Percentiles rank a stretch among this genome's conserved stretches.
Conservation (phyloP, 257 asterid genomes). For the Solanum virginianum region DNA sequence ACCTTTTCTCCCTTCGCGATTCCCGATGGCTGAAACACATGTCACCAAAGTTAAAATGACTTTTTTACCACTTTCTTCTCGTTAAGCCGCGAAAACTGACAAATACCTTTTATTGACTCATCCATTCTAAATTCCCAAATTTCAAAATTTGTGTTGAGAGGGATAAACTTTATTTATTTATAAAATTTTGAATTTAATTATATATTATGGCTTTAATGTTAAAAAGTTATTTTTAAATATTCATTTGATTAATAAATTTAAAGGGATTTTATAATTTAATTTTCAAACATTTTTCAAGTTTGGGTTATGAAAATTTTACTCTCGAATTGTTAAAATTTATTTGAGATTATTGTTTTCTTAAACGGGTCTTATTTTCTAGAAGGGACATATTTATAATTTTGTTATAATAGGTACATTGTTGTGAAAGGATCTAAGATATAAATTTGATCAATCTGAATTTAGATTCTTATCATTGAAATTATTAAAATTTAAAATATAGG, state of each 20-base stretch:
- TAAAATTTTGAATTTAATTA: neutral
- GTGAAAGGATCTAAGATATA: no score
- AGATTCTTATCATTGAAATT: no score
- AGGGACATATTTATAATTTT: no score
- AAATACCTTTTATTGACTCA: neutral
- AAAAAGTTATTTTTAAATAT: no score
- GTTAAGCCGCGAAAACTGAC: neutral
- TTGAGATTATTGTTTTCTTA: neutral
- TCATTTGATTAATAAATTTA: no score
- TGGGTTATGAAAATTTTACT: neutral
- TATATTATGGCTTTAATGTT: neutral
- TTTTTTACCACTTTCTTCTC: neutral
- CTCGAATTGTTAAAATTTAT: neutral
- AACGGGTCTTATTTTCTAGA: neutral
- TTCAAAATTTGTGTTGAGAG: neutral
- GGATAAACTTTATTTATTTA: neutral
- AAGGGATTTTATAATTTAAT: no score
- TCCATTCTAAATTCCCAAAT: neutral
- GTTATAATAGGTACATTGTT: no score
- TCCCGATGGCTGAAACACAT: neutral
- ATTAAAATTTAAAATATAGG: no score
- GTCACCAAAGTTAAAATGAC: neutral
- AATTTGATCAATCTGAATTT: no score
- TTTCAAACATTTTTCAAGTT: no score
- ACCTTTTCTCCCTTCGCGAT: neutral